Conservation (phyloP, 2,329 filamentous ascomycete genomes). For the Fusarium avenaceum region DNA sequence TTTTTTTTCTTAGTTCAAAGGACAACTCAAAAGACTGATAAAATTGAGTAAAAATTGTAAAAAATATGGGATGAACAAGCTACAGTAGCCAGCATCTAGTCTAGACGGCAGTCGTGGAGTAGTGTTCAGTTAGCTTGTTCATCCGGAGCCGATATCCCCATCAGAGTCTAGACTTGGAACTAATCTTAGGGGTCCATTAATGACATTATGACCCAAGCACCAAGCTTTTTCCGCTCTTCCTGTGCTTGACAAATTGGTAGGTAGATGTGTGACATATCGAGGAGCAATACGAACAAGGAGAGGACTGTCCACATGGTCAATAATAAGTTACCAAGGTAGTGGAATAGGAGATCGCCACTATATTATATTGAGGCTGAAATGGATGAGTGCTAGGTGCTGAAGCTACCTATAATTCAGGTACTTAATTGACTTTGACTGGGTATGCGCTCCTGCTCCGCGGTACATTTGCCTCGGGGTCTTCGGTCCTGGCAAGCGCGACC, state of each 20-base stretch:
- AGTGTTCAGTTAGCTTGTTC: not conserved
- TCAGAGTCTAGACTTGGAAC: slow-evolving; percentile 23
- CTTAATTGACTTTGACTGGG: not conserved
- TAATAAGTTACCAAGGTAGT: not conserved
- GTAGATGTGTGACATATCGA: slow-evolving; percentile 4
- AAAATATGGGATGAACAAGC: not conserved
- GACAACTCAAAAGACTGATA: not conserved
- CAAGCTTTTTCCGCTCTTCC: slow-evolving; percentile 4
- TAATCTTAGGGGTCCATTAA: slow-evolving; percentile 37
- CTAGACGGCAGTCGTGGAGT: not conserved
- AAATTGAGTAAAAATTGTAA: not conserved
- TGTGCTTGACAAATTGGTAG: not conserved
- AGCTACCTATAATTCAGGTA: not conserved
- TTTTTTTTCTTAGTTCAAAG: not conserved
- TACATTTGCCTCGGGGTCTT: slow-evolving; percentile 1
- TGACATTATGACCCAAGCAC: slow-evolving; percentile 4
- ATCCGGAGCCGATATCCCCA: not conserved
- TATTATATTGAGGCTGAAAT: not conserved
- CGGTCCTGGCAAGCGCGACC: slow-evolving; percentile 10
- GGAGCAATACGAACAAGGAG: not conserved
- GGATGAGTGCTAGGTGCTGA: too few species aligned
- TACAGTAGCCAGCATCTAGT: not conserved
- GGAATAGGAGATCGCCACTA: not conserved
- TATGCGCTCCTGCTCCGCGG: too few species aligned
- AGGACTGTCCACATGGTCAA: not conserved